phyloP scores from a whole-genome alignment of 306 rosid genomes.

The Cyamopsis tetragonoloba region DNA sequence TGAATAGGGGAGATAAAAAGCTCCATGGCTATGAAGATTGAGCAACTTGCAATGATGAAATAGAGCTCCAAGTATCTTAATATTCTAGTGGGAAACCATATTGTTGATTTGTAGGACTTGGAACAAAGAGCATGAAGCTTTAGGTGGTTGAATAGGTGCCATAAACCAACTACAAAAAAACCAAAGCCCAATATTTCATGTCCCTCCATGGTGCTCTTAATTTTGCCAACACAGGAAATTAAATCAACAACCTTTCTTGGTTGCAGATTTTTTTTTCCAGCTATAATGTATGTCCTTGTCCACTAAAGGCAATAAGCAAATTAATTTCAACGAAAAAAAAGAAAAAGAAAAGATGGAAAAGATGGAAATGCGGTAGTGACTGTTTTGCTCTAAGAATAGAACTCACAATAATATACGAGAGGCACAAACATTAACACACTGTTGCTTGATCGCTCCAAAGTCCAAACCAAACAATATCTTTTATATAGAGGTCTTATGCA shows the following conservation, averaged over 20 bases:
- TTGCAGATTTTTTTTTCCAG: neutral
- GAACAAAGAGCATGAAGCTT: constrained; percentile 45
- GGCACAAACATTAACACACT: neutral
- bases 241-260: neutral
- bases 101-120: constrained; percentile 38
- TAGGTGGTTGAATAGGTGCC: constrained; percentile 80
- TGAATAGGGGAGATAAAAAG: constrained; percentile 55
- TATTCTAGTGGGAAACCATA: constrained; percentile 62
- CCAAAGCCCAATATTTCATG: constrained; percentile 66
- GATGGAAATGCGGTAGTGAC: neutral
- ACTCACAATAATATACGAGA: neutral
- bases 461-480: neutral
- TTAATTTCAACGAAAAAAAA: neutral
- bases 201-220: constrained; percentile 43
- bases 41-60: constrained; percentile 44
- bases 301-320: constrained; percentile 3
- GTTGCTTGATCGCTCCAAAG: neutral
- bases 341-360: too few relatives aligned
- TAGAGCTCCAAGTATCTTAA: constrained; percentile 60
- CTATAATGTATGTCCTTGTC: neutral
- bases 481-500: constrained; percentile 4
- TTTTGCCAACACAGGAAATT: neutral
- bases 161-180: constrained; percentile 62
- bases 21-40: constrained; percentile 63
- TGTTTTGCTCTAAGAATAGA: neutral